Base-by-base conservation (phyloP, 1,284 basidiomycete genomes). In the Austroboletus novae-zelandiae region DNA sequence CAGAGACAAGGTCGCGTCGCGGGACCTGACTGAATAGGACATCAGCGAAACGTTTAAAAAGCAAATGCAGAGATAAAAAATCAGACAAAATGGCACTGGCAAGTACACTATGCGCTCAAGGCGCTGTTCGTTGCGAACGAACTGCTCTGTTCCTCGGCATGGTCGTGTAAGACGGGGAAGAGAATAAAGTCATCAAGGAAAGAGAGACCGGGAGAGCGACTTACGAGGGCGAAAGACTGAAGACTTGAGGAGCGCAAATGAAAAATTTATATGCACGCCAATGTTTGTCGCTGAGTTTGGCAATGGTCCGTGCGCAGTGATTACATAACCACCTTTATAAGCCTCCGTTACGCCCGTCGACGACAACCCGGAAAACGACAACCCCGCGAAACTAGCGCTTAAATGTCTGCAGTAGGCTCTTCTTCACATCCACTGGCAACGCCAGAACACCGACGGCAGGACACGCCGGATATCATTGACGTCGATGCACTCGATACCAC, bases 61-160 rank as follows among this genome's bases (percentile, higher is more conserved):
- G 4, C n/a, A 14, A 17, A 35, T 35, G 44, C 17, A 53, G 40
- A 15, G 45, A 45, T 27, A 47, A 53, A 57, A 61, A 63, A 68
- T 86, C 84, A 86, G 84, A 82, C 79, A 65, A 85, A 86, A 83
- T 78, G 83, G 82, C 83, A 84, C 85, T 87, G 85, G 85, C 85
- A 86, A 83, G 84, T 84, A 79, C 84, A 78, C 83, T 85, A 65
- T 77, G 79, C 76, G 70, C 67, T 72, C 75, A 58, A 79, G 73
- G 72, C 74, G 76, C 80, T 72, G 77, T 80, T 74, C 74, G 81
- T 83, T 83, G 81, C 80, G 80, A 84, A 84, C 80, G 76, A 74
- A 82, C 80, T 70, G 60, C 83, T 84, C 82, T 84, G 67, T 80
- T 76, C 66, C 84, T 87, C 84, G 80, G 73, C 77, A 80, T 79